phyloP scores from a whole-genome alignment of 108 stramenopile species.

The Asterionellopsis glacialis region DNA sequence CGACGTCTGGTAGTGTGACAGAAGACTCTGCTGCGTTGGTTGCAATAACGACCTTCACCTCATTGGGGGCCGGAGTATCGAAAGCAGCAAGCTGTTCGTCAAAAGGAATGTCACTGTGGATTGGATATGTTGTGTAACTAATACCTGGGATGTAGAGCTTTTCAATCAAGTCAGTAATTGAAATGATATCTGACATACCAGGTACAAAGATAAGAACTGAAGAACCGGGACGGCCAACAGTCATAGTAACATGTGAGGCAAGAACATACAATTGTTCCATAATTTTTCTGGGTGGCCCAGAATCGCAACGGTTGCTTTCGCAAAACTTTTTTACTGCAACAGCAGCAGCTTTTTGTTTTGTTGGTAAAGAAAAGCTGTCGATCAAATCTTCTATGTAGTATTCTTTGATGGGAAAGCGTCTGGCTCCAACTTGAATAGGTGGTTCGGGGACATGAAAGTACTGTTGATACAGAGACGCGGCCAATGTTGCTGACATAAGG shows the following conservation, averaged over 20 bases:
- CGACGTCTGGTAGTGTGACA: constrained; percentile 93
- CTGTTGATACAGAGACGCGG: constrained; percentile 68
- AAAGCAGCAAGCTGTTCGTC: constrained; percentile 92
- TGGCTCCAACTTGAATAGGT: constrained; percentile 76
- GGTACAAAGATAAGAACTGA: constrained; percentile 96
- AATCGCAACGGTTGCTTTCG: constrained; percentile 36
- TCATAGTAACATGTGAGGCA: constrained; percentile 38
- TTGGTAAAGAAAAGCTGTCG: constrained; percentile 25
- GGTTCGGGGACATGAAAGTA: constrained; percentile 68
- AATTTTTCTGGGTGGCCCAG: constrained; percentile 30
- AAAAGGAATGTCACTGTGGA: constrained; percentile 90
- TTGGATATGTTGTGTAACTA: constrained; percentile 65
- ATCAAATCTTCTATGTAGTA: constrained; percentile 76
- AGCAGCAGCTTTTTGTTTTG: constrained; percentile 32
- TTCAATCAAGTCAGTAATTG: constrained; percentile 76
- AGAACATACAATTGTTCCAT: constrained; percentile 46
- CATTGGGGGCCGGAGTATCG: constrained; percentile 42
- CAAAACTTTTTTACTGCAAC: constrained; percentile 39
- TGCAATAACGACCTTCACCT: constrained; percentile 90
- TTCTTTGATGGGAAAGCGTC: constrained; percentile 73
- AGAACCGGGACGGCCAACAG: constrained; percentile 57
- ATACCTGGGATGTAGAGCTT: constrained; percentile 37
- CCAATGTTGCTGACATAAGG: constrained; percentile 91
- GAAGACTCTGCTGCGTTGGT: constrained; percentile 98
- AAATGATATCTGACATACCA: constrained; percentile 92